Conservation (phyloP, 2,329 filamentous ascomycete genomes). For the Pleurostoma richardsiae region DNA sequence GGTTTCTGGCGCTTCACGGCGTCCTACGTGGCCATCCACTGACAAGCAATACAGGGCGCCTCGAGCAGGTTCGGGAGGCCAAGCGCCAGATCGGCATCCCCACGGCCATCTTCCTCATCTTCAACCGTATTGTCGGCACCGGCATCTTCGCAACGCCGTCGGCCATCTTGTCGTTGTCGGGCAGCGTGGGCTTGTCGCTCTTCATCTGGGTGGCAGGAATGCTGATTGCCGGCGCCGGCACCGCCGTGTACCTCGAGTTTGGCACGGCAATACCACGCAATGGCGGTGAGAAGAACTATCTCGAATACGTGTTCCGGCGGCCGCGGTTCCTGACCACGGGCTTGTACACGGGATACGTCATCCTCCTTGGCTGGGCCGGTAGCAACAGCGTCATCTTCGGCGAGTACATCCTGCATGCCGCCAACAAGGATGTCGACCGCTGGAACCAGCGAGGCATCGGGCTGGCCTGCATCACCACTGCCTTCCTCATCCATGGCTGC, state of each 20-base stretch:
- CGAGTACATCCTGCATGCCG: slow-evolving; percentile 64
- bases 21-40: neutral
- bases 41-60: neutral
- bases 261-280: slow-evolving; percentile 58
- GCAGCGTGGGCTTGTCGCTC: slow-evolving; percentile 1
- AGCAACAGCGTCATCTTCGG: slow-evolving; percentile 67
- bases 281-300: slow-evolving; percentile 64
- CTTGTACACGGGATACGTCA: slow-evolving; percentile 55
- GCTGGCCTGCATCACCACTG: slow-evolving; percentile 59
- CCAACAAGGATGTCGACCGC: slow-evolving; percentile 53
- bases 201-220: slow-evolving; percentile 4
- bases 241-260: slow-evolving; percentile 3
- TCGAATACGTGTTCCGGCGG: slow-evolving; percentile 57
- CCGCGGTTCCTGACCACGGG: slow-evolving; percentile 58
- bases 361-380: slow-evolving; percentile 61
- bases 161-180: neutral
- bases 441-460: slow-evolving; percentile 66
- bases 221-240: slow-evolving; percentile 3
- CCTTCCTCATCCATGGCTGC: slow-evolving; percentile 61
- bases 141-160: slow-evolving; percentile 40
- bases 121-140: slow-evolving; percentile 60
- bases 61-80: slow-evolving; percentile 27
- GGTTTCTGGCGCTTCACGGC: neutral
- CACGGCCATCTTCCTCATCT: slow-evolving; percentile 53
- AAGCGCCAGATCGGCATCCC: slow-evolving; percentile 51